phyloP scores from a whole-genome alignment of 352 stramenopile genomes.

The Phytophthora litchii region DNA sequence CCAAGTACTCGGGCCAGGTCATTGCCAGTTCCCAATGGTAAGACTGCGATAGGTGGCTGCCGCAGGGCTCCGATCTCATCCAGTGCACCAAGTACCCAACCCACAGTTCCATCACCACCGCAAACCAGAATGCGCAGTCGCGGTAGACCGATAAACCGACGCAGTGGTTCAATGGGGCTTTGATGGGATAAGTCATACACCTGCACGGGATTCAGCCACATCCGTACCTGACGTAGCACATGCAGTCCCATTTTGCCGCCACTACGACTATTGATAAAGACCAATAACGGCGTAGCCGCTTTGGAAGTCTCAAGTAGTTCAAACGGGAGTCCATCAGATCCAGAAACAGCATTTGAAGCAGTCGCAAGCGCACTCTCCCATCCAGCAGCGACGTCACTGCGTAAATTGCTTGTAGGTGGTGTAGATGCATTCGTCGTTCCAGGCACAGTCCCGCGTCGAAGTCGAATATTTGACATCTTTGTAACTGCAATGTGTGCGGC shows the following conservation, averaged over 20 bases:
- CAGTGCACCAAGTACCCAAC: slow-evolving; percentile 88
- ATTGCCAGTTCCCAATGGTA: slow-evolving; percentile 96
- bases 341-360: slow-evolving; percentile 29
- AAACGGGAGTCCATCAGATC: slow-evolving; percentile 50
- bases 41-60: slow-evolving; percentile 93
- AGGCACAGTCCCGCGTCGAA: slow-evolving; percentile 42
- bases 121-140: slow-evolving; percentile 94
- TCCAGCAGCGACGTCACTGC: slow-evolving; percentile 13
- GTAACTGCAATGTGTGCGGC: slow-evolving; percentile 70
- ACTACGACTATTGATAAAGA: slow-evolving; percentile 97
- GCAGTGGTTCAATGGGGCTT: slow-evolving; percentile 90
- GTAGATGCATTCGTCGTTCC: slow-evolving; percentile 15
- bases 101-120: slow-evolving; percentile 94
- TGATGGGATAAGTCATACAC: slow-evolving; percentile 94
- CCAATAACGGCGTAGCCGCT: slow-evolving; percentile 65
- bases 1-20: slow-evolving; percentile 93
- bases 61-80: slow-evolving; percentile 66
- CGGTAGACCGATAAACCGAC: slow-evolving; percentile 90
- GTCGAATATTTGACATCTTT: slow-evolving; percentile 74
- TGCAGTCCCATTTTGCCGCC: slow-evolving; percentile 94
- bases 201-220: slow-evolving; percentile 96
- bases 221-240: slow-evolving; percentile 91
- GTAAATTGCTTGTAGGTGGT: slow-evolving; percentile 20
- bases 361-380: slow-evolving; percentile 24
- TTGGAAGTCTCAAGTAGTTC: slow-evolving; percentile 56